Conservation (phyloP, 1,284 basidiomycete genomes). For the Trichosporon sp. region DNA sequence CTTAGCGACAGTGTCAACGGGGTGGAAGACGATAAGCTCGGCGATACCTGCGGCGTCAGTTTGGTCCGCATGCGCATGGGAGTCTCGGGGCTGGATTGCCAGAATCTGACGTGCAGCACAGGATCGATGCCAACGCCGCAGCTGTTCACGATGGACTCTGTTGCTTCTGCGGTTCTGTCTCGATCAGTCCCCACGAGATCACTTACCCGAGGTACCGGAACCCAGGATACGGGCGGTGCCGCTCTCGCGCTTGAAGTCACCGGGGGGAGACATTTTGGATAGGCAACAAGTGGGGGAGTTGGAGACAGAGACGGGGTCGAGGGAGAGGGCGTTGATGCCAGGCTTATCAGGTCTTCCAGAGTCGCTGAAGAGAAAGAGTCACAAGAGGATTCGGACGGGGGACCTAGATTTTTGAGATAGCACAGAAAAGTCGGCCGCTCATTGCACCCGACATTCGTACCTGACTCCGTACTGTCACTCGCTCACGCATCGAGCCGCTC, state of each 20-base stretch:
- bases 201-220: constrained; percentile 80
- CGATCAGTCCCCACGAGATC: background rate
- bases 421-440: background rate
- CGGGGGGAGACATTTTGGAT: constrained; percentile 42
- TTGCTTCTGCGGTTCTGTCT: background rate
- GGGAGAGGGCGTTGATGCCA: background rate
- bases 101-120: background rate
- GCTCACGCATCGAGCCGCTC: background rate
- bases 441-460: constrained; percentile 1
- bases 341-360: constrained; percentile 1
- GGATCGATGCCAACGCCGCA: background rate
- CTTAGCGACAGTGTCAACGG: constrained; percentile 94
- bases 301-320: background rate
- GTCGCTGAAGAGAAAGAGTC: constrained; percentile 1
- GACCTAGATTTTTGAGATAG: background rate
- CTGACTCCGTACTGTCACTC: background rate
- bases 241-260: constrained; percentile 60
- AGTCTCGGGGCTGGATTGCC: background rate
- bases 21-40: constrained; percentile 86
- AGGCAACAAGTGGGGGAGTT: background rate
- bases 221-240: constrained; percentile 86
- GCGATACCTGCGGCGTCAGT: constrained; percentile 65
- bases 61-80: background rate
- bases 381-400: background rate
- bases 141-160: background rate